A percentile compares a stretch with the other conserved stretches of the same genome.
Conservation (phyloP, 139 green algal genomes). For the Tetradesmus obliquus region DNA sequence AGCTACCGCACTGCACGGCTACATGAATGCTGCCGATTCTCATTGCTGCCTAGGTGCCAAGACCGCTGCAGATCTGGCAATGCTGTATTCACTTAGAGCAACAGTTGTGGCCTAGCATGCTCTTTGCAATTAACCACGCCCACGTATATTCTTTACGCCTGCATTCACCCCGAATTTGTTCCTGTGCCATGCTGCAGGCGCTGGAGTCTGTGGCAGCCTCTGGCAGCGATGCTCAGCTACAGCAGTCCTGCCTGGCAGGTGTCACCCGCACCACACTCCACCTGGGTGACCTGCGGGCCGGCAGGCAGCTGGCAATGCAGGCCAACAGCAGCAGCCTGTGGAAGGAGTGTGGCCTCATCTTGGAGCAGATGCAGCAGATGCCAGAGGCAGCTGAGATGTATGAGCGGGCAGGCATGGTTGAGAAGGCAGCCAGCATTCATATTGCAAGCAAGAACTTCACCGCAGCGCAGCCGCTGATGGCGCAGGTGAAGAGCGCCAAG, state of each 20-base stretch:
- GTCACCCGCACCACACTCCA: slow-evolving; percentile 74
- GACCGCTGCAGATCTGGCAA: too few relatives aligned
- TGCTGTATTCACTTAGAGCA: too few relatives aligned
- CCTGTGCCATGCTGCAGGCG: slow-evolving; percentile 30
- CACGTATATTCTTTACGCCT: too few relatives aligned
- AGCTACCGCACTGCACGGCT: too few relatives aligned
- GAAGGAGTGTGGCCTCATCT: slow-evolving; percentile 80
- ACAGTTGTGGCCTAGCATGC: too few relatives aligned
- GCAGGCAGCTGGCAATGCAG: slow-evolving; percentile 64
- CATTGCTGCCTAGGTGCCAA: too few relatives aligned
- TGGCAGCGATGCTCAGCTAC: slow-evolving; percentile 6
- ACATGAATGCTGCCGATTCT: too few relatives aligned
- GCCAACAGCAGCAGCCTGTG: slow-evolving; percentile 57
- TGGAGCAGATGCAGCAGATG: slow-evolving; percentile 74
- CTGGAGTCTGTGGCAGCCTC: slow-evolving; percentile 47
- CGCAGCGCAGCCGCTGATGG: slow-evolving; percentile 78
- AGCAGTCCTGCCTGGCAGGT: slow-evolving; percentile 50
- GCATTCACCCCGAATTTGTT: too few relatives aligned
- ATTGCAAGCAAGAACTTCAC: slow-evolving; percentile 79
- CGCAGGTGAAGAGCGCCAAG: slow-evolving; percentile 68
- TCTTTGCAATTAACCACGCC: too few relatives aligned
- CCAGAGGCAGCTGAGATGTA: slow-evolving; percentile 88
- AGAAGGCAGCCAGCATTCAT: slow-evolving; percentile 84
- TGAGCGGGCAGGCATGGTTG: slow-evolving; percentile 72
- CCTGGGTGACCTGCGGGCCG: slow-evolving; percentile 73